These are phyloP conservation scores for Backusella parvicylindrica DNA, from an alignment of 192 early-diverging fungal genomes.

Conservation along the genomic window DNA sequence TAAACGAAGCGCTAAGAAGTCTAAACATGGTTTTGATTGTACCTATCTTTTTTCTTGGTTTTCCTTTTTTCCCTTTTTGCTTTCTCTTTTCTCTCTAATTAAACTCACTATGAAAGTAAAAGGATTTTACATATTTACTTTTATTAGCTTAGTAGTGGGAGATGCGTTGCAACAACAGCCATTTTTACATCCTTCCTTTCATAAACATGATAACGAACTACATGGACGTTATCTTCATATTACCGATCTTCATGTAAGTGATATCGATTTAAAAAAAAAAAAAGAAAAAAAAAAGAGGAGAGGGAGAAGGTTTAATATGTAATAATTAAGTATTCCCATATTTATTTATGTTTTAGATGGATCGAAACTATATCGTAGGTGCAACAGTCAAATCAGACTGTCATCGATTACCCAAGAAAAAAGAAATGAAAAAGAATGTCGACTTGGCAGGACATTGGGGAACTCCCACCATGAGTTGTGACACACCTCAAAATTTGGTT, in stretches of 20 bases:
- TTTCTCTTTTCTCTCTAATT: neutral
- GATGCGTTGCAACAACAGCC: neutral
- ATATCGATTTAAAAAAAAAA: neutral
- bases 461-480: slow-evolving; percentile 55
- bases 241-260: slow-evolving; percentile 62
- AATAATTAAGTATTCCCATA: too few species aligned
- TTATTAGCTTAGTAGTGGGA: neutral
- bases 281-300: neutral
- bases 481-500: slow-evolving; percentile 54
- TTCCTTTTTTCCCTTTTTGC: neutral
- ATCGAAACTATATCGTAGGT: slow-evolving; percentile 52
- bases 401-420: slow-evolving; percentile 40
- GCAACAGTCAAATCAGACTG: slow-evolving; percentile 56
- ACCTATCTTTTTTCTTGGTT: neutral
- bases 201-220: neutral
- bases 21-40: neutral
- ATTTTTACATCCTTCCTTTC: neutral
- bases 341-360: slow-evolving; percentile 31
- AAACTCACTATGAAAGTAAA: neutral
- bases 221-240: slow-evolving; percentile 69
- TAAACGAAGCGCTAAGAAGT: neutral
- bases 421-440: slow-evolving; percentile 7
- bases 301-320: too few species aligned
- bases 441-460: slow-evolving; percentile 54
- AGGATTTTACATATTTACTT: neutral